Evolutionary conservation across 108 stramenopile genomes (phyloP).

Genomic region (Aurantiochytrium sp.): DNA sequence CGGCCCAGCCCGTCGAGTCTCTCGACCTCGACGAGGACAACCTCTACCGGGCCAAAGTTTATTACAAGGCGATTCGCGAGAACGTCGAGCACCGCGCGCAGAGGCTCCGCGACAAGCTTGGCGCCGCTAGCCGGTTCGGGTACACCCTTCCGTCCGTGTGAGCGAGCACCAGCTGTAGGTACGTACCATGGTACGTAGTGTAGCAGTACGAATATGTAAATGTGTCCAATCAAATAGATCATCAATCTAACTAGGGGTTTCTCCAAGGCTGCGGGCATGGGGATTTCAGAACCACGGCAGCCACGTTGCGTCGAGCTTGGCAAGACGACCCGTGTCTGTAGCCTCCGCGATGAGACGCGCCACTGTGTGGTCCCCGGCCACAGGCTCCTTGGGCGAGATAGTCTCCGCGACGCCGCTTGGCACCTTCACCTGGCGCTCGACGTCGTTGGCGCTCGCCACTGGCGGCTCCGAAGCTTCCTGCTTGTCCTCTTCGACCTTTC

Average conservation of each 20-base stretch:
- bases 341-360: background rate
- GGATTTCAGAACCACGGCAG: constrained; percentile 24
- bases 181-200: too few relatives aligned
- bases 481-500: background rate
- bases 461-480: background rate
- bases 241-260: too few relatives aligned
- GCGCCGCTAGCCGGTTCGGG: background rate
- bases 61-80: background rate
- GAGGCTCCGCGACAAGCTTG: background rate
- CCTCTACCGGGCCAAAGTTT: background rate
- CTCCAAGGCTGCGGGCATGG: too few relatives aligned
- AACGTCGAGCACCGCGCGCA: background rate
- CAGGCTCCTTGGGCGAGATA: background rate
- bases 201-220: too few relatives aligned
- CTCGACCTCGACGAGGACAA: background rate
- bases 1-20: background rate
- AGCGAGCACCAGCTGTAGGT: too few relatives aligned
- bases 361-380: background rate
- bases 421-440: background rate
- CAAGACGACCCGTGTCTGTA: background rate
- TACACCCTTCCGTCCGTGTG: background rate
- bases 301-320: background rate
- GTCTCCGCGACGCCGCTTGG: background rate
- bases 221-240: too few relatives aligned
- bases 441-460: background rate